These are phyloP conservation scores for Cerrena zonata DNA, from an alignment of 1,284 basidiomycete species.

Conservation along the genomic window DNA sequence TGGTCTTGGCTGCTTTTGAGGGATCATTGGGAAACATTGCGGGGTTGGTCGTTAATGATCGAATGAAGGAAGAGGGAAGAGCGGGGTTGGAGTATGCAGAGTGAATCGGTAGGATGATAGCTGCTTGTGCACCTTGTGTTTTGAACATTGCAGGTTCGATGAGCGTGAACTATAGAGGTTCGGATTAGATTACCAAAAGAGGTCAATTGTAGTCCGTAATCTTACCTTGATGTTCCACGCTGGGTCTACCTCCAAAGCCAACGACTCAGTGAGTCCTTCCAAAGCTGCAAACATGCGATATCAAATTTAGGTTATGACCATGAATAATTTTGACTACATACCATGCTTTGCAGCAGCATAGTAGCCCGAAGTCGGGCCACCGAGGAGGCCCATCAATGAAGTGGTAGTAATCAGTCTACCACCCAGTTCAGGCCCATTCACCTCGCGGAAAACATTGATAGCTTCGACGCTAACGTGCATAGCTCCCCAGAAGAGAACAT, in stretches of 20 bases:
- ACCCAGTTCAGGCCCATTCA: constrained; percentile 29
- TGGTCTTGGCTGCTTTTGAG: background rate
- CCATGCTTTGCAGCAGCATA: constrained; percentile 25
- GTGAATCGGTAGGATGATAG: background rate
- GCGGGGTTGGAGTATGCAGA: background rate
- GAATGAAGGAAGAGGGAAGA: background rate
- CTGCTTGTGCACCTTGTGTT: background rate
- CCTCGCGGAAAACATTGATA: constrained; percentile 31
- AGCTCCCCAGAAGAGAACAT: constrained; percentile 36
- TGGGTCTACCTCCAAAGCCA: constrained; percentile 24
- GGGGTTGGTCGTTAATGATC: background rate
- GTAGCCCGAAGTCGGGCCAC: constrained; percentile 20
- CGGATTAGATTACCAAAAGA: background rate
- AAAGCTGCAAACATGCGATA: constrained; percentile 19
- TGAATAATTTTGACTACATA: too few relatives aligned
- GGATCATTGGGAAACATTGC: background rate
- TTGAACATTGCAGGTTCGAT: constrained; percentile 1
- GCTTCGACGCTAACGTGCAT: constrained; percentile 30
- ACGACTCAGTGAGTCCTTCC: constrained; percentile 20
- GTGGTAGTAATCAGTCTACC: constrained; percentile 31
- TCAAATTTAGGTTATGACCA: background rate
- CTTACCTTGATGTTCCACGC: constrained; percentile 27
- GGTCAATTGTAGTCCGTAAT: background rate
- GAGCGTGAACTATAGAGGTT: background rate
- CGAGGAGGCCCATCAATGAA: constrained; percentile 24